A percentile compares a stretch with the other conserved stretches of the same genome.
phyloP scores from a whole-genome alignment of 257 asterid species.

The Knoxia roxburghii region DNA sequence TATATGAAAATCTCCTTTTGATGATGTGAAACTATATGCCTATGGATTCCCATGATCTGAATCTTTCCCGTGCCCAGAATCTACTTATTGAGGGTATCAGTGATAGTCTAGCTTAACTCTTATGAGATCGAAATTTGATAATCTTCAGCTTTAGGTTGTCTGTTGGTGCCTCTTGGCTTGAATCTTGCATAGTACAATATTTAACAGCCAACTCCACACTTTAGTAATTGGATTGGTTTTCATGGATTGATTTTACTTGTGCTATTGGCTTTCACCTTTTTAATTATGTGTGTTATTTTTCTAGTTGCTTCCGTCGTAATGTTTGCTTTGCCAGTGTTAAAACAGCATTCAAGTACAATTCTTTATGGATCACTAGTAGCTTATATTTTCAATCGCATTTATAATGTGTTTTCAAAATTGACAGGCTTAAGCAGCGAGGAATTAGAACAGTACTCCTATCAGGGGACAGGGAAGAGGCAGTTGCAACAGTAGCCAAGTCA shows the following conservation, averaged over 20 bases:
- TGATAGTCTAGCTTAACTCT: not conserved
- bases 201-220: not conserved
- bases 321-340: not conserved
- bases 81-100: not conserved
- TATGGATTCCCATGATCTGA: not conserved
- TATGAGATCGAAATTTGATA: not conserved
- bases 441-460: conserved; percentile 71
- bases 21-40: not conserved
- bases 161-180: too few relatives aligned
- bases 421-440: conserved; percentile 83
- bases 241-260: not conserved
- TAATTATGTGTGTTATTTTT: not conserved
- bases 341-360: not conserved
- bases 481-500: conserved; percentile 80
- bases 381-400: conserved; percentile 11
- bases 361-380: conserved; percentile 3
- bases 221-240: not conserved
- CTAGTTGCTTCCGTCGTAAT: not conserved
- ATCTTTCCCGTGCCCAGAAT: not conserved
- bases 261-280: too few relatives aligned
- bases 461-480: conserved; percentile 99
- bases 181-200: not conserved
- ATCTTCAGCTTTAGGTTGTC: not conserved
- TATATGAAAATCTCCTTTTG: not conserved
- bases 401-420: conserved; percentile 17